Percentiles rank a stretch among this genome's conserved stretches.
phyloP scores from a whole-genome alignment of 148 eudicot species.

The Oxyria digyna region DNA sequence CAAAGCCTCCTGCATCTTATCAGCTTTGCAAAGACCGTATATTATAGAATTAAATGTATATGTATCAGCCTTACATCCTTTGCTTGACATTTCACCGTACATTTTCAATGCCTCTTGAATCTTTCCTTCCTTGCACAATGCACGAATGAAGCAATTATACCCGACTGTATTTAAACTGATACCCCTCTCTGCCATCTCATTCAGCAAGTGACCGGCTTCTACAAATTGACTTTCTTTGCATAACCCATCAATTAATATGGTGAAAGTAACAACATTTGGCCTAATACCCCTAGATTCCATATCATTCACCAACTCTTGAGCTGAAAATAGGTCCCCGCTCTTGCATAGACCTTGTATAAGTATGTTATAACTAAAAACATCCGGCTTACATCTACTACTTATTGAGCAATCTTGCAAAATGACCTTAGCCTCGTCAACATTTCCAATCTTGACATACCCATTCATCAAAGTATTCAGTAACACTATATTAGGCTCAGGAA shows the following conservation, averaged over 20 bases:
- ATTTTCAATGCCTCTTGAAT: constrained; percentile 44
- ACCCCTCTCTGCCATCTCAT: constrained; percentile 59
- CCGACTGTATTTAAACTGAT: constrained; percentile 54
- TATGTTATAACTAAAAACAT: constrained; percentile 65
- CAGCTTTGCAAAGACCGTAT: constrained; percentile 59
- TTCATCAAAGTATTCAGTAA: constrained; percentile 64
- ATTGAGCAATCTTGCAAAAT: constrained; percentile 38
- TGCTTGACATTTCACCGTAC: constrained; percentile 35
- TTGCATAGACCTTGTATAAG: constrained; percentile 65
- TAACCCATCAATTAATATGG: constrained; percentile 61
- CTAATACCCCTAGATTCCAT: constrained; percentile 45
- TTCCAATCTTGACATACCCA: constrained; percentile 56
- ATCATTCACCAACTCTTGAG: constrained; percentile 40
- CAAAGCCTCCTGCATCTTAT: constrained; percentile 62
- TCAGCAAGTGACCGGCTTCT: constrained; percentile 39
- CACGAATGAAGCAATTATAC: constrained; percentile 63
- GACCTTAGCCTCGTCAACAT: constrained; percentile 60
- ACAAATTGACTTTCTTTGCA: constrained; percentile 49
- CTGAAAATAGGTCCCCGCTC: constrained; percentile 41
- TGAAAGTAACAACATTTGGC: constrained; percentile 55
- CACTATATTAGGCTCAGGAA: constrained; percentile 59
- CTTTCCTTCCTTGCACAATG: constrained; percentile 51
- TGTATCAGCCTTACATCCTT: constrained; percentile 68
- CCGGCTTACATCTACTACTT: constrained; percentile 37
- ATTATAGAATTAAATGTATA: constrained; percentile 76